A percentile compares a stretch with the other conserved stretches of the same genome.
Conservation (phyloP, 2,329 filamentous ascomycete species). For the Hymenoscyphus repandus region DNA sequence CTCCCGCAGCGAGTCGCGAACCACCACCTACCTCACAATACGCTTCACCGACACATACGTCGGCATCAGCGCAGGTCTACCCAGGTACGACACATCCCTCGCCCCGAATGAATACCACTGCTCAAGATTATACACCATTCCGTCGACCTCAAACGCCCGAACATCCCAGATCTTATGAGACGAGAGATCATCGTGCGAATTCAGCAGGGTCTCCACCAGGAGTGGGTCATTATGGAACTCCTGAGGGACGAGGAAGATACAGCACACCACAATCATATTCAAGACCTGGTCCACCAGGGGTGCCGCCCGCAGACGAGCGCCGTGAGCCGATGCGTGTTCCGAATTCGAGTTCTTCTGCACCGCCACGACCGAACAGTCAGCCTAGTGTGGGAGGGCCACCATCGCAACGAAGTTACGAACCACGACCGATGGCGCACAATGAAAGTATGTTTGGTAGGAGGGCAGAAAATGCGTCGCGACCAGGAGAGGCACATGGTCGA, state of each 20-base stretch:
- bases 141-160: conserved; percentile 71
- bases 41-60: conserved; percentile 37
- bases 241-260: conserved; percentile 50
- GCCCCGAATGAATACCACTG: conserved; percentile 33
- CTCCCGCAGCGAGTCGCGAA: conserved; percentile 41
- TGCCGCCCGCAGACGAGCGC: conserved; percentile 42
- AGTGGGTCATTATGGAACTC: conserved; percentile 44
- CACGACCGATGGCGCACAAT: conserved; percentile 12
- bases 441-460: conserved; percentile 22
- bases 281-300: conserved; percentile 35
- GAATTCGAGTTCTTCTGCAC: conserved; percentile 25
- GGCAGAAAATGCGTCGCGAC: conserved; percentile 9
- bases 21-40: conserved; percentile 41
- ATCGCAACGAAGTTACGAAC: conserved; percentile 43
- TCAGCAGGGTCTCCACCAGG: conserved; percentile 34
- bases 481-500: conserved; percentile 24
- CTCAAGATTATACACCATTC: conserved; percentile 56
- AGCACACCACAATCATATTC: conserved; percentile 53
- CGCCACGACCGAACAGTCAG: conserved; percentile 32
- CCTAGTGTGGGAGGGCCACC: conserved; percentile 26
- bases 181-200: conserved; percentile 34
- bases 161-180: conserved; percentile 52
- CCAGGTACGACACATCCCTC: conserved; percentile 35
- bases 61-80: conserved; percentile 34
- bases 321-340: conserved; percentile 32